These are phyloP conservation scores for Zea luxurians DNA, from an alignment of 176 grass and related monocot genomes.

Conservation along the genomic window DNA sequence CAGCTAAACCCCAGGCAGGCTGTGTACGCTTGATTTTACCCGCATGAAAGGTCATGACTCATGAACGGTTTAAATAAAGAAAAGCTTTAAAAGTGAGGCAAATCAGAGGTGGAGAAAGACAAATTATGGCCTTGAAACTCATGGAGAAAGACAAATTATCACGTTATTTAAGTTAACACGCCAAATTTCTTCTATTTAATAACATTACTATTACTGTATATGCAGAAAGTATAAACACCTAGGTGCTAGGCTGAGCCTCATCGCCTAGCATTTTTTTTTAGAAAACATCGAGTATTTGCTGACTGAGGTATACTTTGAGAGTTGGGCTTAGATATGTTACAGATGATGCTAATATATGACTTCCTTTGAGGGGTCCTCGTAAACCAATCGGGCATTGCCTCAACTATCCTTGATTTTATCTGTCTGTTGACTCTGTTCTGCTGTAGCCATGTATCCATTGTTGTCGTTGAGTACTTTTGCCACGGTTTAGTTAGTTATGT, in stretches of 20 bases:
- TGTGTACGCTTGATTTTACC: background rate
- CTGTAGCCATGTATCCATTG: background rate
- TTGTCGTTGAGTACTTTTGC: conserved; percentile 7
- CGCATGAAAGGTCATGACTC: background rate
- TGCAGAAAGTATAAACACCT: background rate
- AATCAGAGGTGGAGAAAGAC: background rate
- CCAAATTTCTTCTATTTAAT: background rate
- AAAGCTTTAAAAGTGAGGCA: background rate
- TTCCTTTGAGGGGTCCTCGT: background rate
- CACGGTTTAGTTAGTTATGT: background rate
- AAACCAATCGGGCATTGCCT: background rate
- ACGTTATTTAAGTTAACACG: background rate
- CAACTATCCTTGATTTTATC: background rate
- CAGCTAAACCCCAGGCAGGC: background rate
- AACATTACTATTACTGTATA: background rate
- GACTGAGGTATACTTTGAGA: background rate
- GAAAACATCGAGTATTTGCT: background rate
- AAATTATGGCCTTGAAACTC: too few species aligned
- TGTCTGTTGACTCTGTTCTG: background rate
- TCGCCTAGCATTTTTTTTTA: background rate
- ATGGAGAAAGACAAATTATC: too few species aligned
- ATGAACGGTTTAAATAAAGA: background rate
- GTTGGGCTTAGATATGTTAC: background rate
- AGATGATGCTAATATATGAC: background rate
- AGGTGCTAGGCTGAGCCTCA: background rate